Evolutionary conservation across 495 filamentous ascomycete species (phyloP).

Genomic region (Hypomontagnella monticulosa): DNA sequence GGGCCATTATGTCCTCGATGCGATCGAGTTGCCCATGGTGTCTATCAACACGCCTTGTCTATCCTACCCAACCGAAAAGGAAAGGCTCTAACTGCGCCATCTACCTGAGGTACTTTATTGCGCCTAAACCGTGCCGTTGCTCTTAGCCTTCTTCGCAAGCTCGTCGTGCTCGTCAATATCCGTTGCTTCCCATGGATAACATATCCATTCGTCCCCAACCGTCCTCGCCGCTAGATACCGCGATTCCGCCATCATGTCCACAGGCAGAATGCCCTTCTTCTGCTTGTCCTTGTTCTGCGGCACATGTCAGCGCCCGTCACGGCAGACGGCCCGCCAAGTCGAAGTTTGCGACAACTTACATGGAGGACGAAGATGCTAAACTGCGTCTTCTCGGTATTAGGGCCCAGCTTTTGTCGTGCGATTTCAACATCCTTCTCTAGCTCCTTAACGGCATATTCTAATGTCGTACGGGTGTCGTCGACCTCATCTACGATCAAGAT

Average conservation of each 20-base stretch:
- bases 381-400: constrained; percentile 74
- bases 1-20: constrained; percentile 18
- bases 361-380: constrained; percentile 97
- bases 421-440: constrained; percentile 94
- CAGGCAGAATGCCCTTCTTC: constrained; percentile 88
- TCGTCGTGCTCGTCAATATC: constrained; percentile 94
- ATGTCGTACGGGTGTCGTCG: constrained; percentile 95
- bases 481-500: constrained; percentile 99
- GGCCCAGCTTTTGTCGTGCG: constrained; percentile 75
- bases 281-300: constrained; percentile 92
- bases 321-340: not conserved
- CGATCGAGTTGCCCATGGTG: constrained; percentile 24
- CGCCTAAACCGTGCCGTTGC: constrained; percentile 31
- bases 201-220: constrained; percentile 94
- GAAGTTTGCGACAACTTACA: constrained; percentile 62
- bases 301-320: constrained; percentile 20
- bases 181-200: constrained; percentile 98
- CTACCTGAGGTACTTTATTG: not conserved
- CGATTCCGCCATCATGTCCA: constrained; percentile 77
- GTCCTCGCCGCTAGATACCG: constrained; percentile 89
- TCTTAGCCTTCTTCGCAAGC: constrained; percentile 62
- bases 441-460: constrained; percentile 96
- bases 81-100: constrained; percentile 21
- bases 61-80: constrained; percentile 27
- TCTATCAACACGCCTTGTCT: constrained; percentile 43